Evolutionary conservation across 768 basidiomycete species (phyloP), one percentile per base, ranked within the genome.

Genomic region (Tylopilus subfusipes): DNA sequence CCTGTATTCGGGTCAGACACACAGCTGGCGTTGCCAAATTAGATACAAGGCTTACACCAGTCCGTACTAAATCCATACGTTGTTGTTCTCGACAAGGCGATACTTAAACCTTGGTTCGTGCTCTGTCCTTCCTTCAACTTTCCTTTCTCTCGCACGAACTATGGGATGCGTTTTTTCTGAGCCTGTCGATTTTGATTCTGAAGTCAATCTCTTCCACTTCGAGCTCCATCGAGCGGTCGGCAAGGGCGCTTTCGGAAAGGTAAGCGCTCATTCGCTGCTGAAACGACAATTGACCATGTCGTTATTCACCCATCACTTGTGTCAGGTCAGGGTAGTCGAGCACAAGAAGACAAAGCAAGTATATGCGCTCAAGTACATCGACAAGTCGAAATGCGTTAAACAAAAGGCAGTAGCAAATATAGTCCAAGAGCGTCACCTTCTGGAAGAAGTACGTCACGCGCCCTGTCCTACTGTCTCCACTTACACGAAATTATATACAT

Each of bases 181-280:
- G 73, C 88, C 89, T 21, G 82, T 94, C 61, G 91, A 94, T 76
- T 91, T 90, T 70, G 85, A 90, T 59, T 77, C 80, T 44, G 90
- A 93, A 59, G 81, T 86, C 71, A 91, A 84, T 68, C 86, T 99
- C 46, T 98, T 88, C 74, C 96, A 98, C 75, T 99, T 98, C 67
- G 91, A 96, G 68, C 87, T 99, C 44, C 86, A 97, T 68, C 83
- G 94, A 45, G 92, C 90, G 21, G 92, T 98, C 14, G 97, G 97
- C 40, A 97, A 93, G 72, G 96, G 97, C 42, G 93, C 96, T 24
- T 99, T 98, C 76, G 96, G 96, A 70, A 98, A 98, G 85, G 95
- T 94, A 52, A 42, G 56, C 69, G 44, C 16, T 53, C 29, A 29
- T 30, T 27, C 38, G 25, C 30, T 49, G 21, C 47, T 52, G 48